A percentile compares a stretch with the other conserved stretches of the same genome.
phyloP scores from a whole-genome alignment of 169 alveolate species.

The Eimeria brunetti region DNA sequence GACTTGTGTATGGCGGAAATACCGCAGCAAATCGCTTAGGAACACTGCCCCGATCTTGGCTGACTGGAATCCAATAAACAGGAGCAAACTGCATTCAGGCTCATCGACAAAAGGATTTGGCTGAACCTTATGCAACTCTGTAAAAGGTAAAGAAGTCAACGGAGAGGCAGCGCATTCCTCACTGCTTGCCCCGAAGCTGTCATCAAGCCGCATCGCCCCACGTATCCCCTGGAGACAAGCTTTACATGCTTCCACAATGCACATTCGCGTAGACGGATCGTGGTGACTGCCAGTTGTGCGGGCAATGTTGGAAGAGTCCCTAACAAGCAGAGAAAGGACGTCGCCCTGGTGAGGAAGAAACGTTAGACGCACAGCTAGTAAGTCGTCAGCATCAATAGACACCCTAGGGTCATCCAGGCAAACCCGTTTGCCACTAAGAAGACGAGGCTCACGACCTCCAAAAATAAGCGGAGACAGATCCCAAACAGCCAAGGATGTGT shows the following conservation, averaged over 20 bases:
- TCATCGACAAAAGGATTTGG: slow-evolving; percentile 29
- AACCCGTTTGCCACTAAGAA: slow-evolving; percentile 54
- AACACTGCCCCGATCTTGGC: slow-evolving; percentile 75
- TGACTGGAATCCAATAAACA: slow-evolving; percentile 78
- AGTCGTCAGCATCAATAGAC: slow-evolving; percentile 62
- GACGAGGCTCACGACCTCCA: slow-evolving; percentile 62
- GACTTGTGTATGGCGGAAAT: slow-evolving; percentile 70
- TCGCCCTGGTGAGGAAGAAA: slow-evolving; percentile 81
- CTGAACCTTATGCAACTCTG: slow-evolving; percentile 50
- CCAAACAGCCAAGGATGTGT: slow-evolving; percentile 78
- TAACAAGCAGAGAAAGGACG: slow-evolving; percentile 67
- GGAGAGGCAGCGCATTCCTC: slow-evolving; percentile 39
- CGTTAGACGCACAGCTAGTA: slow-evolving; percentile 69
- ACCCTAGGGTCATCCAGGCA: slow-evolving; percentile 53
- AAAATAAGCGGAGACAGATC: slow-evolving; percentile 72
- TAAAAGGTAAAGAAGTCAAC: background rate
- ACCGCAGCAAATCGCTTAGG: slow-evolving; percentile 68
- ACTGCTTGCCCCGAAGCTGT: background rate
- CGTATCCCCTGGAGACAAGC: slow-evolving; percentile 33
- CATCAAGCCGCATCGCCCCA: slow-evolving; percentile 60
- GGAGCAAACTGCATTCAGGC: slow-evolving; percentile 1
- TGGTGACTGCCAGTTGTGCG: slow-evolving; percentile 30
- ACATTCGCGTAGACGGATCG: slow-evolving; percentile 26
- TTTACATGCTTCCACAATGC: slow-evolving; percentile 44
- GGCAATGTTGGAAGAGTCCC: slow-evolving; percentile 16